phyloP scores from a whole-genome alignment of 2,329 filamentous ascomycete species.

The Cyphellophora attinorum region DNA sequence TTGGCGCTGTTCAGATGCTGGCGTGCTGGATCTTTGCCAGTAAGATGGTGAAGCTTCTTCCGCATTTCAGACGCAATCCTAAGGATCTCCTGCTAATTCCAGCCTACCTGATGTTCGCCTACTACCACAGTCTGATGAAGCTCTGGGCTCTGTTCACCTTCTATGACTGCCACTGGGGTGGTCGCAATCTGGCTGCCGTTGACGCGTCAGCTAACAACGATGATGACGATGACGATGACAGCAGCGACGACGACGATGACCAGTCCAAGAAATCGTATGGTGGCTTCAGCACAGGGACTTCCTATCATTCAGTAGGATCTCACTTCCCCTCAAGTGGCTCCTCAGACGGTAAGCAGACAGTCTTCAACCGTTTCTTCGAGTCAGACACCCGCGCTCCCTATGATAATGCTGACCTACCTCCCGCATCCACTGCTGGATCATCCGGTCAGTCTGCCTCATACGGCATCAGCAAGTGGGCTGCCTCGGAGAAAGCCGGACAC shows the following conservation, averaged over 20 bases:
- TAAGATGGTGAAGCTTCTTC: constrained; percentile 49
- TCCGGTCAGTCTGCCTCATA: no score
- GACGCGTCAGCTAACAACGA: constrained; percentile 1
- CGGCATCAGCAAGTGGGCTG: no score
- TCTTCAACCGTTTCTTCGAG: no score
- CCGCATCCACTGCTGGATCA: no score
- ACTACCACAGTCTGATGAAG: constrained; percentile 50
- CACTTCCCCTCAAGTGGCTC: no score
- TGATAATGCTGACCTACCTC: no score
- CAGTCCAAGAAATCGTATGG: no score
- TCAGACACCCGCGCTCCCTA: no score
- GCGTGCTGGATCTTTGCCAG: constrained; percentile 41
- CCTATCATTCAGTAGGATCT: no score
- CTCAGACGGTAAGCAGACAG: no score
- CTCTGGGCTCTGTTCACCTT: constrained; percentile 46
- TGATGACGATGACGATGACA: not conserved
- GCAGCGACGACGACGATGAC: not conserved
- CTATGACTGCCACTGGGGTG: constrained; percentile 35
- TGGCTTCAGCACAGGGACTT: no score
- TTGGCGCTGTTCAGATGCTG: constrained; percentile 18
- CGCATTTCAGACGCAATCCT: constrained; percentile 44
- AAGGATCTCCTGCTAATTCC: constrained; percentile 43
- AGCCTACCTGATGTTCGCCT: constrained; percentile 45
- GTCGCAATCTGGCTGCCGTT: constrained; percentile 25
- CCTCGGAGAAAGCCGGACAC: no score